These are phyloP conservation scores for Thelephora ganbajun DNA, from an alignment of 768 basidiomycete genomes.

Conservation along the genomic window DNA sequence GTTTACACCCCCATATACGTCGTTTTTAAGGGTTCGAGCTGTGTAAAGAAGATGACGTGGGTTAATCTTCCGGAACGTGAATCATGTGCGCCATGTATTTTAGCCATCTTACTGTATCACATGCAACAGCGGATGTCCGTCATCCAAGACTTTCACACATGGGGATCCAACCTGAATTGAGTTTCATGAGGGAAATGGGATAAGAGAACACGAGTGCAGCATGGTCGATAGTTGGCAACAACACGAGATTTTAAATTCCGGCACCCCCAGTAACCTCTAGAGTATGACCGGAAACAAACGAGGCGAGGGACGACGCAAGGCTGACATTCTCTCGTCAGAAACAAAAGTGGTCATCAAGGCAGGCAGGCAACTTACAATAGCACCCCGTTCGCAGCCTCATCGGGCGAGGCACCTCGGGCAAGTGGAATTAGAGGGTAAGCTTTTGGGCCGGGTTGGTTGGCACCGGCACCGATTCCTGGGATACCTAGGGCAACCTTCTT, in stretches of 20 bases:
- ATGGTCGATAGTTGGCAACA: no score
- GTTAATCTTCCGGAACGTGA: no score
- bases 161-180: no score
- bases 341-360: conserved; percentile 2
- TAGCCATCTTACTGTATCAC: no score
- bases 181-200: no score
- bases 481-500: conserved; percentile 78
- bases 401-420: conserved; percentile 47
- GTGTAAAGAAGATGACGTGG: no score
- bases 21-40: no score
- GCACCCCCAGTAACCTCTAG: conserved; percentile 74
- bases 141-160: no score
- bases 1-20: no score
- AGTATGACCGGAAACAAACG: conserved; percentile 73
- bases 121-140: no score
- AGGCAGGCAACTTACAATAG: conserved; percentile 47
- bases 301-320: conserved; percentile 65
- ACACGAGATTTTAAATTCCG: conserved; percentile 51
- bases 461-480: conserved; percentile 26
- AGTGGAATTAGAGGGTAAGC: conserved; percentile 47
- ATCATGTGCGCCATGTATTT: no score
- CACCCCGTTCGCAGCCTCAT: conserved; percentile 64
- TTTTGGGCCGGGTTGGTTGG: conserved; percentile 27
- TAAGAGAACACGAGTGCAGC: no score
- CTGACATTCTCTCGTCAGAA: conserved; percentile 19